These are phyloP conservation scores for Aspergillus hancockii DNA, from an alignment of 495 filamentous ascomycete species.

Conservation along the genomic window DNA sequence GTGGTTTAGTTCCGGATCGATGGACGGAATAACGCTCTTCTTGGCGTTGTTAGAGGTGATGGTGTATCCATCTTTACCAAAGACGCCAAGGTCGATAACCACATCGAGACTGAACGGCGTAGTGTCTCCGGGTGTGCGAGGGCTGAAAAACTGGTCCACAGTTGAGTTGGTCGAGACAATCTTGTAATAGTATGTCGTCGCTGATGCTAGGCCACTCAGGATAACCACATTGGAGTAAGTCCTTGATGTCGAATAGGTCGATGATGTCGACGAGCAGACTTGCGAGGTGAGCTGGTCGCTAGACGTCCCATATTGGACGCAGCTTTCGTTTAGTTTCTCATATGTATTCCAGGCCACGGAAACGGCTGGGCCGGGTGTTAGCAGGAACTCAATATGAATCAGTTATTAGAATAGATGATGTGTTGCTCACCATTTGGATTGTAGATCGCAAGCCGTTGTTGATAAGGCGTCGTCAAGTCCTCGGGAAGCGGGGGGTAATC, in stretches of 20 bases:
- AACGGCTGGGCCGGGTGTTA: constrained; percentile 41
- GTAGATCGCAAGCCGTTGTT: constrained; percentile 59
- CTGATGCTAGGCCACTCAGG: constrained; percentile 41
- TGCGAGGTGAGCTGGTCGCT: constrained; percentile 24
- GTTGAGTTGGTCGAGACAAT: constrained; percentile 58
- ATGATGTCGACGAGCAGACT: constrained; percentile 37
- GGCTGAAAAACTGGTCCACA: constrained; percentile 56
- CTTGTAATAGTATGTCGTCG: constrained; percentile 56
- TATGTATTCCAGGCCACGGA: constrained; percentile 60
- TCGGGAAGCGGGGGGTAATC: constrained; percentile 53
- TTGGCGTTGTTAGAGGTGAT: constrained; percentile 48
- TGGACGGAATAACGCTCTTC: constrained; percentile 50
- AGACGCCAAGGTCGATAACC: constrained; percentile 58
- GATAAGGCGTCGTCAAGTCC: constrained; percentile 57
- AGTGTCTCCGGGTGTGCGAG: constrained; percentile 49
- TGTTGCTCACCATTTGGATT: constrained; percentile 50
- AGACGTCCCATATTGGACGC: constrained; percentile 47
- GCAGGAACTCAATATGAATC: neutral
- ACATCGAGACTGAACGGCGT: constrained; percentile 49
- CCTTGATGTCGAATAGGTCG: constrained; percentile 51
- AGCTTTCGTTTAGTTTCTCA: constrained; percentile 33
- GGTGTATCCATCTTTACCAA: constrained; percentile 59
- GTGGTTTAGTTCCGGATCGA: constrained; percentile 61
- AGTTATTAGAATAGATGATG: neutral
- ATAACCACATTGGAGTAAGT: constrained; percentile 54